A percentile compares a stretch with the other conserved stretches of the same genome.
Evolutionary conservation across 768 basidiomycete species (phyloP).

Genomic region (Cystobasidium tubakii): DNA sequence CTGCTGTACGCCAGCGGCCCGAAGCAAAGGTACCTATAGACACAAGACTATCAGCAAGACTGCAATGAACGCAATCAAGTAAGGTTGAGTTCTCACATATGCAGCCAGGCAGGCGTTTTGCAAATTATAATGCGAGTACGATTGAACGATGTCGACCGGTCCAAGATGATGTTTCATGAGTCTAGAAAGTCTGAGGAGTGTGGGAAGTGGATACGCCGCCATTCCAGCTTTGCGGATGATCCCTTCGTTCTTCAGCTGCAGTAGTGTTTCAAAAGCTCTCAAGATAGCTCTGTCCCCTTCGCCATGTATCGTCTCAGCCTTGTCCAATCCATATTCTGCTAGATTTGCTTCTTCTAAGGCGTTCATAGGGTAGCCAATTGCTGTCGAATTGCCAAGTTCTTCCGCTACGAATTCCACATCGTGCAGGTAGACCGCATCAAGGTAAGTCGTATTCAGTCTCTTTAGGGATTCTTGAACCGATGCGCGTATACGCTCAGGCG

Average conservation of each 20-base stretch:
- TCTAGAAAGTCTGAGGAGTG: slow-evolving; percentile 73
- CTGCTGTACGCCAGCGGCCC: slow-evolving; percentile 59
- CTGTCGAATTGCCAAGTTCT: slow-evolving; percentile 47
- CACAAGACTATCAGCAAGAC: slow-evolving; percentile 55
- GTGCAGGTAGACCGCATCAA: slow-evolving; percentile 74
- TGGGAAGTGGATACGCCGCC: slow-evolving; percentile 72
- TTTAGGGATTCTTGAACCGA: slow-evolving; percentile 64
- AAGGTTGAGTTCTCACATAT: slow-evolving; percentile 10
- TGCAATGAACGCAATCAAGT: neutral
- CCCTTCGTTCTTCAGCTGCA: slow-evolving; percentile 66
- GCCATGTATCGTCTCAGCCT: slow-evolving; percentile 59
- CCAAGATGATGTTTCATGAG: slow-evolving; percentile 61
- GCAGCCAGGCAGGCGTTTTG: slow-evolving; percentile 43
- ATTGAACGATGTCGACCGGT: slow-evolving; percentile 71
- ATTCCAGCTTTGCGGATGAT: slow-evolving; percentile 69
- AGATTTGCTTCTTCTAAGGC: slow-evolving; percentile 51
- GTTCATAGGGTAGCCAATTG: slow-evolving; percentile 9
- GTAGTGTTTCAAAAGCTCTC: slow-evolving; percentile 62
- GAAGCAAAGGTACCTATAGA: neutral
- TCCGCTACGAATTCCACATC: slow-evolving; percentile 65
- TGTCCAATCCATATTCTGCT: slow-evolving; percentile 64
- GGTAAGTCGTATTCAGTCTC: slow-evolving; percentile 67
- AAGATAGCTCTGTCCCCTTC: slow-evolving; percentile 69
- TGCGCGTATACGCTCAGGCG: slow-evolving; percentile 60
- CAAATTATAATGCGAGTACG: slow-evolving; percentile 68